Conservation (phyloP, 768 basidiomycete species). For the Lactarius indigo region DNA sequence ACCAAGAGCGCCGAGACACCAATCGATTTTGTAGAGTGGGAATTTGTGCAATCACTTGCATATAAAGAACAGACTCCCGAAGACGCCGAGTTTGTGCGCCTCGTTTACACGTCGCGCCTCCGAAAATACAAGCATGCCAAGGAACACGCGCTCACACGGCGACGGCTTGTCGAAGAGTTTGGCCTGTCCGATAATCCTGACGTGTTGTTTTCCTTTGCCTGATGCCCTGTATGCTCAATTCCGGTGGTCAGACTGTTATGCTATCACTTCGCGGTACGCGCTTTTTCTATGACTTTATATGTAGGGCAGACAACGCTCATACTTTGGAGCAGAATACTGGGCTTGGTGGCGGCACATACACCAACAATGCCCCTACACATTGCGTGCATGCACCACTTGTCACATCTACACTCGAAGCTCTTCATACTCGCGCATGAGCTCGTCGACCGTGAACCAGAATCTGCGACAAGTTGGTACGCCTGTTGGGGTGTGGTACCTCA, state of each 20-base stretch:
- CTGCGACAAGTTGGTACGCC: slow-evolving; percentile 95
- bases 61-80: slow-evolving; percentile 81
- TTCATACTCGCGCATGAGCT: slow-evolving; percentile 97
- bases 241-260: slow-evolving; percentile 92
- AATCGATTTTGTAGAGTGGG: slow-evolving; percentile 71
- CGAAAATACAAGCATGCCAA: slow-evolving; percentile 84
- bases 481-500: slow-evolving; percentile 97
- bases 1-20: not conserved
- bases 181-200: slow-evolving; percentile 89
- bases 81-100: slow-evolving; percentile 86
- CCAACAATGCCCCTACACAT: slow-evolving; percentile 92
- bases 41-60: slow-evolving; percentile 82
- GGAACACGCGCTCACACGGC: slow-evolving; percentile 78
- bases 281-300: not conserved
- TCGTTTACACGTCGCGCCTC: slow-evolving; percentile 89
- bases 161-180: slow-evolving; percentile 78
- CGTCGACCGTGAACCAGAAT: slow-evolving; percentile 90
- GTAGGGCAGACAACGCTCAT: not conserved
- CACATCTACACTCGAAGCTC: slow-evolving; percentile 85
- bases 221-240: slow-evolving; percentile 86
- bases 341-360: slow-evolving; percentile 79
- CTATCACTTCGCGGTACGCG: slow-evolving; percentile 73
- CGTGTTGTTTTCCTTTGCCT: slow-evolving; percentile 83
- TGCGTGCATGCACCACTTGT: slow-evolving; percentile 96
- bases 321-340: slow-evolving; percentile 61